Evolutionary conservation across 768 basidiomycete genomes (phyloP).

Genomic region (Mycena capillaripes): DNA sequence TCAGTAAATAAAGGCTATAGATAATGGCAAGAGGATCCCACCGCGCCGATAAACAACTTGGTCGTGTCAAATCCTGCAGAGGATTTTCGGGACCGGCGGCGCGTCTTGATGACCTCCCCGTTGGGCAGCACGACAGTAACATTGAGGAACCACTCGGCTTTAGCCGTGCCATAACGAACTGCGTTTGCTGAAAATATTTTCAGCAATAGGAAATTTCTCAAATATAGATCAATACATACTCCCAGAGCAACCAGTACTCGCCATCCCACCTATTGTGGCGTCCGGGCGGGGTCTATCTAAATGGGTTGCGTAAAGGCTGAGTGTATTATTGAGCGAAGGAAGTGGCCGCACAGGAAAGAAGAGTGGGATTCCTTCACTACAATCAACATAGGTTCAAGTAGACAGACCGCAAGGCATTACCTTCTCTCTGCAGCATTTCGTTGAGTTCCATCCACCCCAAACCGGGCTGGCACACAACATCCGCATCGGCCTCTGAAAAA

Average conservation of each 20-base stretch:
- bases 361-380: slow-evolving; percentile 70
- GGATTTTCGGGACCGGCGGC: slow-evolving; percentile 82
- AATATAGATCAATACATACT: slow-evolving; percentile 62
- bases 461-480: slow-evolving; percentile 83
- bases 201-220: neutral
- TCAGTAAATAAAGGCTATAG: slow-evolving; percentile 47
- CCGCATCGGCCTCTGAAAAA: slow-evolving; percentile 72
- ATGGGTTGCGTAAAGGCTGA: neutral
- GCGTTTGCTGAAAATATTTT: slow-evolving; percentile 69
- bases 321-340: neutral
- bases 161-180: slow-evolving; percentile 92
- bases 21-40: slow-evolving; percentile 39
- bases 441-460: slow-evolving; percentile 82
- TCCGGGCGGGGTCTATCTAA: slow-evolving; percentile 84
- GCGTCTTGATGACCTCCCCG: slow-evolving; percentile 93
- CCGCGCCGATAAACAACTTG: slow-evolving; percentile 86
- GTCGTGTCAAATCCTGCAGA: slow-evolving; percentile 91
- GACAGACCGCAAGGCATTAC: slow-evolving; percentile 41
- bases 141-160: slow-evolving; percentile 93
- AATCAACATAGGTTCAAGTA: neutral
- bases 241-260: slow-evolving; percentile 89
- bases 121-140: slow-evolving; percentile 92
- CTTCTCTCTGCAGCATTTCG: slow-evolving; percentile 71
- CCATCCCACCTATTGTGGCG: slow-evolving; percentile 90
- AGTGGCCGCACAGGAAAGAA: slow-evolving; percentile 80